Evolutionary conservation across 352 stramenopile genomes (phyloP).

Genomic region (Blastocystis sp.): DNA sequence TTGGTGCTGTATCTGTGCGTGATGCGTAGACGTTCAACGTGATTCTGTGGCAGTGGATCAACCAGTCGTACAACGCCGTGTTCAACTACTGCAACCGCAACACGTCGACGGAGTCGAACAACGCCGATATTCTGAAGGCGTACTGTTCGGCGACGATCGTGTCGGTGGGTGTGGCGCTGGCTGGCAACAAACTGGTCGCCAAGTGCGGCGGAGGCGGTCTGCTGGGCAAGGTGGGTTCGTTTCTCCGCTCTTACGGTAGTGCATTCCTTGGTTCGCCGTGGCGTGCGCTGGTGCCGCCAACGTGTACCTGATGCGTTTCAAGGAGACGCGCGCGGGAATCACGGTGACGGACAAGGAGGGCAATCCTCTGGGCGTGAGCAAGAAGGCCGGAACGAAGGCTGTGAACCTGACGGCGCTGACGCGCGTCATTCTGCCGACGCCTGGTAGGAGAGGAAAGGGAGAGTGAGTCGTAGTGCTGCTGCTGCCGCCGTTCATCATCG

Average conservation of each 20-base stretch:
- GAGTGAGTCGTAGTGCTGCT: slow-evolving; percentile 35
- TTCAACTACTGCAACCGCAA: slow-evolving; percentile 83
- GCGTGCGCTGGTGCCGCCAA: slow-evolving; percentile 76
- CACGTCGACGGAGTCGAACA: slow-evolving; percentile 72
- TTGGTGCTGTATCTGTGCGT: background rate
- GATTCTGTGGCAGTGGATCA: slow-evolving; percentile 77
- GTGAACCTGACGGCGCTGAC: slow-evolving; percentile 73
- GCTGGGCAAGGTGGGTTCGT: slow-evolving; percentile 62
- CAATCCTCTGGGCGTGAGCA: slow-evolving; percentile 68
- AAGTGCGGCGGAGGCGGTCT: slow-evolving; percentile 62
- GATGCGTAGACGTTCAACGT: slow-evolving; percentile 60
- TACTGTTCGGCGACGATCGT: slow-evolving; percentile 71
- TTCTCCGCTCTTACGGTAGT: slow-evolving; percentile 64
- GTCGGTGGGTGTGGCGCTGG: slow-evolving; percentile 70
- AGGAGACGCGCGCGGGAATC: slow-evolving; percentile 65
- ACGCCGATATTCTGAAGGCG: slow-evolving; percentile 69
- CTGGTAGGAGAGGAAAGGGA: slow-evolving; percentile 64
- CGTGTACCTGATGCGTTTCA: slow-evolving; percentile 76
- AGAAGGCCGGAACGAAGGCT: slow-evolving; percentile 67
- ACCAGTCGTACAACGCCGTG: slow-evolving; percentile 80
- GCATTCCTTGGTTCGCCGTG: slow-evolving; percentile 73
- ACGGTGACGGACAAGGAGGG: slow-evolving; percentile 60
- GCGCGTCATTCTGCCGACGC: slow-evolving; percentile 72
- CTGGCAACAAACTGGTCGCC: slow-evolving; percentile 68
- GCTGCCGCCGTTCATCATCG: slow-evolving; percentile 56